Evolutionary conservation across 208 protist genomes (phyloP).

Genomic region (Trichomonas gallinae): DNA sequence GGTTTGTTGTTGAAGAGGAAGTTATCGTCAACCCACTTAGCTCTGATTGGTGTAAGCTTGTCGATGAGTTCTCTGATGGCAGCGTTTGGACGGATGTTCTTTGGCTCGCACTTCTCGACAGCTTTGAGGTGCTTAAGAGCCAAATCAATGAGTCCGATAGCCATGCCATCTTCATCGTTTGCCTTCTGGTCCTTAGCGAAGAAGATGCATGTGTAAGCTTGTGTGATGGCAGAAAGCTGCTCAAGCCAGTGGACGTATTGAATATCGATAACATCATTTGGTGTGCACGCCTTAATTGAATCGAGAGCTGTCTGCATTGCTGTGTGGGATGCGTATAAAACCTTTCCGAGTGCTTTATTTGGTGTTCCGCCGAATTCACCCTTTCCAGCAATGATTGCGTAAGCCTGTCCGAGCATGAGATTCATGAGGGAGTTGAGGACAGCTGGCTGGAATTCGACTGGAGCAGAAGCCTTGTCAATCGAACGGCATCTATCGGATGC

Average conservation of each 20-base stretch:
- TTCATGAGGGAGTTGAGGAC: background rate
- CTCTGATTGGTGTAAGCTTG: background rate
- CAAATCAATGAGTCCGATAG: background rate
- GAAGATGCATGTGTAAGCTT: background rate
- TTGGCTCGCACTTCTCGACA: background rate
- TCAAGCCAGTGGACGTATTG: background rate
- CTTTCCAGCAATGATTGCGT: background rate
- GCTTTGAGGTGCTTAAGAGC: background rate
- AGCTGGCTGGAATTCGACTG: background rate
- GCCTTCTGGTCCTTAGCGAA: background rate
- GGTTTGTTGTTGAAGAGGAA: background rate
- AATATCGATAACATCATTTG: background rate
- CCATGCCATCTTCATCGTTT: background rate
- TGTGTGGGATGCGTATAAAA: background rate
- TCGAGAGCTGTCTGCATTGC: background rate
- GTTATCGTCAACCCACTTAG: background rate
- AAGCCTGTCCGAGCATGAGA: background rate
- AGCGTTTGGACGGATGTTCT: background rate
- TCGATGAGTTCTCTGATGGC: background rate
- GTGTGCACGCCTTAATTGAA: background rate
- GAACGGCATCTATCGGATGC: background rate
- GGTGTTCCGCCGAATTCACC: background rate
- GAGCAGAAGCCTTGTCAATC: background rate
- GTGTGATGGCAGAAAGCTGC: background rate
- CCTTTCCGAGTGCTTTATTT: background rate